Evolutionary conservation across 371 early-diverging fungal species (phyloP).

Genomic region (Mortierella sp.): DNA sequence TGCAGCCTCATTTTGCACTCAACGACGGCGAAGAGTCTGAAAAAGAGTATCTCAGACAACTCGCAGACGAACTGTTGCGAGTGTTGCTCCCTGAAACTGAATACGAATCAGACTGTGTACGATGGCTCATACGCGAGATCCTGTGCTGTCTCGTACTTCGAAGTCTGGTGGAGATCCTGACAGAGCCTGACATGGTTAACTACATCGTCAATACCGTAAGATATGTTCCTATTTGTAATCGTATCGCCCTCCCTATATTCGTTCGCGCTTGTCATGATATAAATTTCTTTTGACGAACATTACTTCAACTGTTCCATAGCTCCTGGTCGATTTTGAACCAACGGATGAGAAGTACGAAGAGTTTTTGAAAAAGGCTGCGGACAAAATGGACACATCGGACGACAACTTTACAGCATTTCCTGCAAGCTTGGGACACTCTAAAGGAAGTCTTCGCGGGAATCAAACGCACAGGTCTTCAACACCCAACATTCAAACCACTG

Average conservation of each 20-base stretch:
- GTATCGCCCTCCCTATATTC: background rate
- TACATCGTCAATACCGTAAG: slow-evolving; percentile 70
- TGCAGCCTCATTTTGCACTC: slow-evolving; percentile 72
- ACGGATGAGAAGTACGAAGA: slow-evolving; percentile 49
- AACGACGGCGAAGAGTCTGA: slow-evolving; percentile 61
- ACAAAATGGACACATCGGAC: slow-evolving; percentile 30
- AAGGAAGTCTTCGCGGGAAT: slow-evolving; percentile 12
- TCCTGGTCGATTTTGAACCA: slow-evolving; percentile 42
- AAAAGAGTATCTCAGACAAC: slow-evolving; percentile 63
- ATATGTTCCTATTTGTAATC: background rate
- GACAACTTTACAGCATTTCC: slow-evolving; percentile 40
- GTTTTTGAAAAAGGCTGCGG: slow-evolving; percentile 43
- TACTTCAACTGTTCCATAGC: slow-evolving; percentile 8
- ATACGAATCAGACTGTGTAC: slow-evolving; percentile 64
- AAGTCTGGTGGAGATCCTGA: slow-evolving; percentile 61
- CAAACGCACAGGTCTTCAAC: slow-evolving; percentile 49
- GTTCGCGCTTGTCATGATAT: background rate
- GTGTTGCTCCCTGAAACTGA: slow-evolving; percentile 60
- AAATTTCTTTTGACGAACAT: background rate
- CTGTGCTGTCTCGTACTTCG: slow-evolving; percentile 62
- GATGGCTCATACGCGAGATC: slow-evolving; percentile 69
- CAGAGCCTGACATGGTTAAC: slow-evolving; percentile 72
- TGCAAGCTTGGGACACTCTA: slow-evolving; percentile 16
- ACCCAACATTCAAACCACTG: slow-evolving; percentile 50
- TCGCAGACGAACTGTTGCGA: slow-evolving; percentile 62